Conservation (phyloP, 345 rosid genomes). For the Syzygium aromaticum region DNA sequence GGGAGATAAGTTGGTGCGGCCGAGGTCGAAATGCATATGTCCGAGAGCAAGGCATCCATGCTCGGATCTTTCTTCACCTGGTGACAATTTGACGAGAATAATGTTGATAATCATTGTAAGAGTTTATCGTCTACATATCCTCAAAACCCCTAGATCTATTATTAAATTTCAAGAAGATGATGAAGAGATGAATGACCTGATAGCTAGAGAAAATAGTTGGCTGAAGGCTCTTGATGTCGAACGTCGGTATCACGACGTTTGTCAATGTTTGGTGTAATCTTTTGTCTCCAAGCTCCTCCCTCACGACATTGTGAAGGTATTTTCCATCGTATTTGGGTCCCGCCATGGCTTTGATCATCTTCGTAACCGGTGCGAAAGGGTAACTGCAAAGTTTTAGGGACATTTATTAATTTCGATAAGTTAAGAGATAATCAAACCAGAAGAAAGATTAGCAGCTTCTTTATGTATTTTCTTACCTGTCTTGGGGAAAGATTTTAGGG, state of each 20-base stretch:
- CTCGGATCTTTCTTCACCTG: conserved; percentile 2
- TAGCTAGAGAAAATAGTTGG: conserved; percentile 25
- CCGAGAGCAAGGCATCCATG: too few relatives aligned
- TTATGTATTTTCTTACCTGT: neutral
- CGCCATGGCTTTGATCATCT: neutral
- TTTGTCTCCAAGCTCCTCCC: conserved; percentile 15
- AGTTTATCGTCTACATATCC: neutral
- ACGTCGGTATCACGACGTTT: conserved; percentile 26
- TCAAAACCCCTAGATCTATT: neutral
- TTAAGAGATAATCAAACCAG: neutral
- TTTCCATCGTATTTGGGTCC: conserved; percentile 31
- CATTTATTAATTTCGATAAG: neutral
- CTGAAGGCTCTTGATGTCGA: conserved; percentile 27
- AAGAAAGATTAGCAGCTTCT: neutral
- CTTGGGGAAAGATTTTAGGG: conserved; percentile 19
- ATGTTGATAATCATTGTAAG: conserved; percentile 1
- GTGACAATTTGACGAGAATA: neutral
- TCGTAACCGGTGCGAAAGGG: neutral
- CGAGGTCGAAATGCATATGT: too few relatives aligned
- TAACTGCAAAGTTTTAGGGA: neutral
- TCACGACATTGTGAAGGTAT: conserved; percentile 10
- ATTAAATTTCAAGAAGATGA: neutral
- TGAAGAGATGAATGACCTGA: conserved; percentile 2
- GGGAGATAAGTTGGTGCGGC: too few relatives aligned
- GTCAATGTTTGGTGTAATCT: conserved; percentile 21